Base-by-base conservation (phyloP, 345 rosid species). In the Physaria fendleri region DNA sequence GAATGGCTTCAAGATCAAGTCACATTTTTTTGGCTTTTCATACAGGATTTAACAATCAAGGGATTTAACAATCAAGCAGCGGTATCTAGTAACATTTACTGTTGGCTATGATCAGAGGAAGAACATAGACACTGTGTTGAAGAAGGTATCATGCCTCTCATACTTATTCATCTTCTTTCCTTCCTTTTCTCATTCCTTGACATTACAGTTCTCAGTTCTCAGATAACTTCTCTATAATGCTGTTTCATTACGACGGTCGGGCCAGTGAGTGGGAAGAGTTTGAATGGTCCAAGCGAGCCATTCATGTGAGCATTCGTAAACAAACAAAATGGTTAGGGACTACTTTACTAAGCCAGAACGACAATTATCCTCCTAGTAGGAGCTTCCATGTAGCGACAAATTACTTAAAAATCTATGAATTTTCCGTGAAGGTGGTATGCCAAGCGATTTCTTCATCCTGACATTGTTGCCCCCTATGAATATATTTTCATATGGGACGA, bases 401-500 rank as follows among this genome's bases (percentile, higher is more conserved):
- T 37, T 62, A 25, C 60, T 41, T 32, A 12, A 17, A 30, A 15
- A 34, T 60, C 33, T 33, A 43, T 56, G 20, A 56, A 56, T 32
- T 58, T 59, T 65, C 45, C 27, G 0, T 44, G 41, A 64, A 89
- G 99, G 97, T 93, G 99, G 99, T 89, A 80, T 37, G 92, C 92
- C 8, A 93, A 93, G 71, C 85, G 99, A n/a, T 89, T 93, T 78
- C 81, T 93, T 54, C 99, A 89, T 72, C 99, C 99, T 2, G 91
- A 85, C 70, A 78, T 93, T 61, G 81, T 89, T 59, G 80, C 92
- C 5, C 71, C 90, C 6, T 93, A 87, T 66, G 99, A 93, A 8
- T 89, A 93, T 72, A 82, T 93, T 44, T 93, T 93, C 53, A 64
- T 93, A 30, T 93, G 97, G 99, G 99, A 93, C 29, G 97, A 93